Evolutionary conservation across 139 green algal species (phyloP), one percentile per base, ranked within the genome.

Genomic region (Yamagishiella unicocca): DNA sequence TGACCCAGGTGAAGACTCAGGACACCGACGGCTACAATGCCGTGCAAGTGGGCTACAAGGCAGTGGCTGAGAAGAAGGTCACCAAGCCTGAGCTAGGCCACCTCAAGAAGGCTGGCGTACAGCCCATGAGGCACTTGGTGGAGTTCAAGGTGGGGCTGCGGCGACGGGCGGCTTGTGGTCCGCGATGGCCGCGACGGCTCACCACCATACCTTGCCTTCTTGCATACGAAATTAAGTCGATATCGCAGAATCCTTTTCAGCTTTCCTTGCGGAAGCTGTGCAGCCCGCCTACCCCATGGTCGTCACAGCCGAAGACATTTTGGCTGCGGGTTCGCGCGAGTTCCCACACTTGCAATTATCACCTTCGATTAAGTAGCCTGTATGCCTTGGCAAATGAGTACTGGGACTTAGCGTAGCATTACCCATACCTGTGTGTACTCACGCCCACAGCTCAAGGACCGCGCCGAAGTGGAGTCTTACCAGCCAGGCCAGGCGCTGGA

Each of bases 1-100:
- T 99, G 5, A 98, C 98, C 19, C 90, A 95, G 90, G 94, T 99
- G 22, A 99, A 99, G 91, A 99, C 96, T 2, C 40, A 82, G 25
- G 98, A 97, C 27, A 98, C 93, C 35, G 96, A 99, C 88, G 98
- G 98, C 54, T 99, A 99, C 92, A 94, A 95, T 53, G 96, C 98
- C 2, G 95, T 99, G 43, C 93, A 94, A 76, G 82, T 98, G 0
- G 96, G 94, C 10, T 99, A 99, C 90, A 89, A 95, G 83, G 91
- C 89, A 6, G 88, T 96, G 40, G 75, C 81, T 43, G 95, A 98
- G 82, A 81, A 90, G 38, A 97, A 98, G 88, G 86, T 99, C 14
- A 97, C 90, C 25, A 98, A 98, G 94, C 98, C 98, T 0, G 96
- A 99, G 92, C 73, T 96, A 25, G 97, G 97, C 31, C 98, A 99